Evolutionary conservation across 106 monocot species (phyloP).

Genomic region (Agapanthus africanus): DNA sequence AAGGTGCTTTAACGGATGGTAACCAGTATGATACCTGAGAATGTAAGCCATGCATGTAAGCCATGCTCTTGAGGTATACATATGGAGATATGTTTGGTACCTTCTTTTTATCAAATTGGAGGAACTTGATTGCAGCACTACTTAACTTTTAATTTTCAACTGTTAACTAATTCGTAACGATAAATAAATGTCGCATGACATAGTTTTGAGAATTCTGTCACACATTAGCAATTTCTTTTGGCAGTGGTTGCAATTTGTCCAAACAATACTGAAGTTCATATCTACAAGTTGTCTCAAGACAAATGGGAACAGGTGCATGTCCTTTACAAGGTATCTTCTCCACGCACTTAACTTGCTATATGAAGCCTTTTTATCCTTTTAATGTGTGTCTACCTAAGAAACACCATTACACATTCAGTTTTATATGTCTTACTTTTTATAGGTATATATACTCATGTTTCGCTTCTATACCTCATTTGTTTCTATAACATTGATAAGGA

Average conservation of each 20-base stretch:
- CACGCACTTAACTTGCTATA: constrained; percentile 1
- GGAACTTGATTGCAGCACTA: not conserved
- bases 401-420: not conserved
- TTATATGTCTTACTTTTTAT: not conserved
- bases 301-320: constrained; percentile 68
- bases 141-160: not conserved
- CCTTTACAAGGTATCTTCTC: constrained; percentile 52
- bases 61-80: not conserved
- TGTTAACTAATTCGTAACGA: too few species aligned
- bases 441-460: not conserved
- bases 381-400: not conserved
- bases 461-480: not conserved
- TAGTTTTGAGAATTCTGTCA: not conserved
- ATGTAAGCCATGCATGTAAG: too few species aligned
- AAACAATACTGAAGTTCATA: constrained; percentile 74
- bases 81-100: not conserved
- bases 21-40: too few species aligned
- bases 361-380: not conserved
- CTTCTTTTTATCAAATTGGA: not conserved
- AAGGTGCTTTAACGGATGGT: too few species aligned
- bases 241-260: constrained; percentile 84
- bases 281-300: constrained; percentile 42
- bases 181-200: not conserved
- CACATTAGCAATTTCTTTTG: not conserved
- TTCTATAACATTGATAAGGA: not conserved